Evolutionary conservation across 352 stramenopile species (phyloP).

Genomic region (Globisporangium mamillatum): DNA sequence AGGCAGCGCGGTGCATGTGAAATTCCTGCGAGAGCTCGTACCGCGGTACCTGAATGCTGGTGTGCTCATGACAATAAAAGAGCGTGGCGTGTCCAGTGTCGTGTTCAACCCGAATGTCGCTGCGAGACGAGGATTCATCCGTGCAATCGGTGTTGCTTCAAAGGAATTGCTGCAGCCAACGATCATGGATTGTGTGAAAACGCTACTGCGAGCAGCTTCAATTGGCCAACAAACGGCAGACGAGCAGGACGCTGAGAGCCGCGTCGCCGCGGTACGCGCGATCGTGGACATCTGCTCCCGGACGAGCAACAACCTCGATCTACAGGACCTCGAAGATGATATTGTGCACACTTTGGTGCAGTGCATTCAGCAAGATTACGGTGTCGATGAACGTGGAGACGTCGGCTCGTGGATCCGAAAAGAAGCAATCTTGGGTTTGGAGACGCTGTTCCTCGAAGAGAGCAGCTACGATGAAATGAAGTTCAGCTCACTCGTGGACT

Average conservation of each 20-base stretch:
- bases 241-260: conserved; percentile 93
- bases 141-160: conserved; percentile 38
- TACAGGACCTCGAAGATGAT: conserved; percentile 39
- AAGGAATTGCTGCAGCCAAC: conserved; percentile 35
- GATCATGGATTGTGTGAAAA: conserved; percentile 26
- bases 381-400: conserved; percentile 96
- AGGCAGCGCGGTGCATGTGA: conserved; percentile 34
- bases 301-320: conserved; percentile 36
- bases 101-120: conserved; percentile 85
- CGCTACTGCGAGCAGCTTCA: conserved; percentile 42
- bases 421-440: conserved; percentile 91
- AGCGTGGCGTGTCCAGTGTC: conserved; percentile 23
- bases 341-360: conserved; percentile 86
- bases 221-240: conserved; percentile 53
- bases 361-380: conserved; percentile 93
- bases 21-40: conserved; percentile 50
- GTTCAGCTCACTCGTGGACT: conserved; percentile 36
- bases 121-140: conserved; percentile 80
- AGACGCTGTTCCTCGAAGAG: conserved; percentile 65
- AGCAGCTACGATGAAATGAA: conserved; percentile 28
- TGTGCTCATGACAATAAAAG: conserved; percentile 33
- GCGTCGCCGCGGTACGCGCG: conserved; percentile 92
- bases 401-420: conserved; percentile 97
- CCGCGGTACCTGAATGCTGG: conserved; percentile 57
- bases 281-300: conserved; percentile 85